A percentile compares a stretch with the other conserved stretches of the same genome.
These are phyloP conservation scores for Carex parvula DNA, from an alignment of 176 grass and related monocot genomes.

Conservation along the genomic window DNA sequence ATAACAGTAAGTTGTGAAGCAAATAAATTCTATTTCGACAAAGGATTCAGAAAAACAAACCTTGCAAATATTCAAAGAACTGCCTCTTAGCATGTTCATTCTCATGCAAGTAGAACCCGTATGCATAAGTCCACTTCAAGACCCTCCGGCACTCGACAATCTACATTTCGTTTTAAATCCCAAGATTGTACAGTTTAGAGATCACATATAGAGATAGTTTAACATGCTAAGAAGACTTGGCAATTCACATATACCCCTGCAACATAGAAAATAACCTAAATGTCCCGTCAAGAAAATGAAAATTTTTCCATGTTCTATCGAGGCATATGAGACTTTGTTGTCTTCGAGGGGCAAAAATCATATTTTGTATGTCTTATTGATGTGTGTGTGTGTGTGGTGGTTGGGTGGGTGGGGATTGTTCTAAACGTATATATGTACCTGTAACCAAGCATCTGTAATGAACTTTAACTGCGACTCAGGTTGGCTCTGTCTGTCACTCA, in stretches of 20 bases:
- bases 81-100: constrained; percentile 89
- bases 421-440: constrained; percentile 38
- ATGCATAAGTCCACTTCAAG: constrained; percentile 98
- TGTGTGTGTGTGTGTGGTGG: neutral
- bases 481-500: constrained; percentile 95
- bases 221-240: neutral
- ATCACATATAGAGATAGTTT: neutral
- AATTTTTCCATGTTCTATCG: neutral
- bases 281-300: neutral
- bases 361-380: neutral
- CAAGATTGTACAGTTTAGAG: neutral
- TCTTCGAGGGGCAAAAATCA: neutral
- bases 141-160: constrained; percentile 98
- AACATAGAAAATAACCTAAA: neutral
- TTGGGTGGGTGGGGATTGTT: no score
- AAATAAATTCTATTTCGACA: neutral
- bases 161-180: constrained; percentile 41
- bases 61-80: constrained; percentile 99
- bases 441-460: constrained; percentile 96
- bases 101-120: constrained; percentile 94
- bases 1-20: neutral
- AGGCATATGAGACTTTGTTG: neutral
- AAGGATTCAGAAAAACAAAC: constrained; percentile 37
- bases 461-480: constrained; percentile 99
- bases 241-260: neutral